Percentiles rank a stretch among this genome's conserved stretches.
Conservation (phyloP, 371 early-diverging fungal species). For the Apophysomyces variabilis region DNA sequence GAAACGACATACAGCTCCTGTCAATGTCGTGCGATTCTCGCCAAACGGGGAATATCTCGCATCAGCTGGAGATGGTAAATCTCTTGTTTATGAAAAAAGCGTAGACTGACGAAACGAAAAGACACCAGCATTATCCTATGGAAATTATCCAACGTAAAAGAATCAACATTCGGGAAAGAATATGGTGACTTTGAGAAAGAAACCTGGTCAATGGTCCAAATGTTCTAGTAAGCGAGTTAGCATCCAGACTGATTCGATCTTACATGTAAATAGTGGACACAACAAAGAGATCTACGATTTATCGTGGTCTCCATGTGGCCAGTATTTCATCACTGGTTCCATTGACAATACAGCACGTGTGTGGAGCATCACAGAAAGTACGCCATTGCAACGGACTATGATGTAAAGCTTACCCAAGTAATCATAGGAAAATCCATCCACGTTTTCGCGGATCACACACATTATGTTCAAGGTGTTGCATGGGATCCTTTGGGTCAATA, state of each 20-base stretch:
- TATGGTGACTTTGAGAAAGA: constrained; percentile 48
- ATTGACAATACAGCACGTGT: constrained; percentile 93
- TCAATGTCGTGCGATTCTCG: constrained; percentile 94
- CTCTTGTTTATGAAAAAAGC: not conserved
- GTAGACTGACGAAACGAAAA: constrained; percentile 22
- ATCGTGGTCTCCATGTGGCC: constrained; percentile 94
- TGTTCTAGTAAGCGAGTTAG: constrained; percentile 46
- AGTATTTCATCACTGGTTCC: constrained; percentile 85
- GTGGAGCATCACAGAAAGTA: constrained; percentile 83
- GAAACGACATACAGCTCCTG: constrained; percentile 85
- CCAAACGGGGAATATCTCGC: constrained; percentile 81
- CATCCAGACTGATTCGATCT: no score
- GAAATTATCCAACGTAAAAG: constrained; percentile 58
- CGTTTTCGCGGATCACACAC: constrained; percentile 84
- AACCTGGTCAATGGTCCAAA: constrained; percentile 61
- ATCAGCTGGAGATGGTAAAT: constrained; percentile 88
- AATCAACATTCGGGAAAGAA: constrained; percentile 37
- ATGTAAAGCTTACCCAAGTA: not conserved
- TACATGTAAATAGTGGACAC: constrained; percentile 42
- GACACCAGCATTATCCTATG: constrained; percentile 90
- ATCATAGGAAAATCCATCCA: constrained; percentile 74
- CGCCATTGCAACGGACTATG: constrained; percentile 14
- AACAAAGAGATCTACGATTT: constrained; percentile 88
- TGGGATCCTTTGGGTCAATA: constrained; percentile 95
- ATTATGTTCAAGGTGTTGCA: constrained; percentile 95